Conservation (phyloP, 805 yeast species). For the Saccharomyces paradoxus region DNA sequence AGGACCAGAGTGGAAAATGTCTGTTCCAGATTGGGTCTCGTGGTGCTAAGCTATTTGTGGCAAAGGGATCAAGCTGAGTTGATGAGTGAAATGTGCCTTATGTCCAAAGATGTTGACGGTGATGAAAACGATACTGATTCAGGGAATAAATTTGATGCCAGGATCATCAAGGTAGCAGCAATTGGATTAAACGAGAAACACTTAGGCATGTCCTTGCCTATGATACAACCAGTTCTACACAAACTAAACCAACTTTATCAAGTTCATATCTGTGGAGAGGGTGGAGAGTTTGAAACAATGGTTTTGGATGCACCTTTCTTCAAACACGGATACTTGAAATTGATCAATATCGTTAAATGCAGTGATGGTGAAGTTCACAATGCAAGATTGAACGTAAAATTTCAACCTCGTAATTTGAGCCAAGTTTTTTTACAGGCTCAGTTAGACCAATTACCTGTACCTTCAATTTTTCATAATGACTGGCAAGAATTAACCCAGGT, state of each 20-base stretch:
- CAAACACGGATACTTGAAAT: conserved; percentile 39
- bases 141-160: conserved; percentile 51
- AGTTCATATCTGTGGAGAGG: conserved; percentile 95
- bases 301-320: conserved; percentile 89
- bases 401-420: conserved; percentile 33
- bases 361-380: conserved; percentile 62
- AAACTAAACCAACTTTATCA: conserved; percentile 59
- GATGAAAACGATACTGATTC: conserved; percentile 1
- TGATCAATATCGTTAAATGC: conserved; percentile 31
- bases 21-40: conserved; percentile 62
- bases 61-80: conserved; percentile 74
- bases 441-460: conserved; percentile 34
- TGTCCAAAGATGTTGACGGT: conserved; percentile 21
- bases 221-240: conserved; percentile 50
- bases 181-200: conserved; percentile 63
- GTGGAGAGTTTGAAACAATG: conserved; percentile 94
- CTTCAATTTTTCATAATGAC: conserved; percentile 13
- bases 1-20: conserved; percentile 89
- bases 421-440: conserved; percentile 13
- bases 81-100: conserved; percentile 68
- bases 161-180: conserved; percentile 89
- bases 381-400: conserved; percentile 46
- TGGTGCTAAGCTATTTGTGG: conserved; percentile 77
- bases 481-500: conserved; percentile 17
- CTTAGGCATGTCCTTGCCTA: conserved; percentile 58